Base-by-base conservation (phyloP, 768 basidiomycete species). In the Rhizopogon sp. region DNA sequence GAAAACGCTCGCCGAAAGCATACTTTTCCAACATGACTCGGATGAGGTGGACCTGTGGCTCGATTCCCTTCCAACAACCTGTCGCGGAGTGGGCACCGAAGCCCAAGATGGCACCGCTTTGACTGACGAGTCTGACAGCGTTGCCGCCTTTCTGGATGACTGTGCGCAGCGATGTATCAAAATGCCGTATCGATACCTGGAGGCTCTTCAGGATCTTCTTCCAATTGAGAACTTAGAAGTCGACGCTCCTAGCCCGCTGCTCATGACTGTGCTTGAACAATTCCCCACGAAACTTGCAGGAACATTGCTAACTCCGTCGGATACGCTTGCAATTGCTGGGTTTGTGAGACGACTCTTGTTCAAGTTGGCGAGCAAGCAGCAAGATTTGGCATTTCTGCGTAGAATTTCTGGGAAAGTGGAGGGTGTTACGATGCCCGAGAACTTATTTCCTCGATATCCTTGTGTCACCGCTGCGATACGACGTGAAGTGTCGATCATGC, bases 121-220 rank as follows among this genome's bases (percentile, higher is more conserved):
- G 20, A 74, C 72, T 2, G 81, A 81, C 43, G 88, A 88, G 70
- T 72, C 74, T 10, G 76, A 78, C 6, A 74, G 76, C 42, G 80
- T 86, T 28, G 71, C 88, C 16, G 55, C 69, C 0, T 93, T 97
- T 71, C 62, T 97, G 10, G 95, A 98, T 59, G 92, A 94, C 50
- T 96, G 93, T 63, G 76, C 89, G 3, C 85, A 88, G 55, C 78
- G 90, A 16, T 93, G 87, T 60, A 65, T 87, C 58, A 92, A 88
- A 68, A 88, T 87, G 2, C 90, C 93, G 0, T 90, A 93, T 66
- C 80, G 83, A 29, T 98, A 96, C 64, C 76, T 96, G 52, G 94
- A 97, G 62, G 85, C 85, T 22, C 69, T 85, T 58, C 66, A 77
- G 6, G 62, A 68, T 0, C 64, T 83, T 20, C 53, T 54, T 3